phyloP scores from a whole-genome alignment of 371 early-diverging fungal genomes.

The Haplosporangium sp. region DNA sequence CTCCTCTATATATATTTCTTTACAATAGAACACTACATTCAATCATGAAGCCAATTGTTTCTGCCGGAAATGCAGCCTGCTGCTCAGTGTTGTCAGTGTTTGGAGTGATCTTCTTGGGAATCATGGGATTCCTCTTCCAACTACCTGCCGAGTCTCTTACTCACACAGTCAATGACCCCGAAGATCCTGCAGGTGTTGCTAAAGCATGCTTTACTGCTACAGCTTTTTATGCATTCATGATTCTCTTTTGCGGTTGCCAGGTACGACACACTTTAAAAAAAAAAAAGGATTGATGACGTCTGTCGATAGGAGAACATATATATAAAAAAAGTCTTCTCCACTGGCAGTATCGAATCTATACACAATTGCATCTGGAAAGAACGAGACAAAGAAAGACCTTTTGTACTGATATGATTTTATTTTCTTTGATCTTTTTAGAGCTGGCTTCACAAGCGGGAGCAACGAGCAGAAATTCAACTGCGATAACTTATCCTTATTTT shows the following conservation, averaged over 20 bases:
- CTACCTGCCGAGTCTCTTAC: constrained; percentile 50
- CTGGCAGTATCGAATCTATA: not conserved
- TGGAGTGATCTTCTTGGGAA: constrained; percentile 55
- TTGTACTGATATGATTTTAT: not conserved
- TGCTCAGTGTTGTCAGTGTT: constrained; percentile 52
- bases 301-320: not conserved
- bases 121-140: constrained; percentile 48
- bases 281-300: constrained; percentile 6
- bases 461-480: constrained; percentile 45
- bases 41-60: constrained; percentile 53
- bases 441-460: constrained; percentile 52
- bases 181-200: constrained; percentile 45
- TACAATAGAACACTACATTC: not conserved
- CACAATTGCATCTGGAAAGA: not conserved
- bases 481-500: constrained; percentile 13
- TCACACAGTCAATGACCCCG: constrained; percentile 35
- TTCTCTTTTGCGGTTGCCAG: constrained; percentile 54
- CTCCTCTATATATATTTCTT: not conserved
- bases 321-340: not conserved
- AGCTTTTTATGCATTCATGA: constrained; percentile 46
- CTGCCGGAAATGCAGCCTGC: constrained; percentile 39
- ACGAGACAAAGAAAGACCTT: not conserved
- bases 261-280: constrained; percentile 24
- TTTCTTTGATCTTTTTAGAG: constrained; percentile 22
- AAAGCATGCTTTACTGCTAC: constrained; percentile 50